Base-by-base conservation (phyloP, 2,329 filamentous ascomycete species). In the Beauveria australis region DNA sequence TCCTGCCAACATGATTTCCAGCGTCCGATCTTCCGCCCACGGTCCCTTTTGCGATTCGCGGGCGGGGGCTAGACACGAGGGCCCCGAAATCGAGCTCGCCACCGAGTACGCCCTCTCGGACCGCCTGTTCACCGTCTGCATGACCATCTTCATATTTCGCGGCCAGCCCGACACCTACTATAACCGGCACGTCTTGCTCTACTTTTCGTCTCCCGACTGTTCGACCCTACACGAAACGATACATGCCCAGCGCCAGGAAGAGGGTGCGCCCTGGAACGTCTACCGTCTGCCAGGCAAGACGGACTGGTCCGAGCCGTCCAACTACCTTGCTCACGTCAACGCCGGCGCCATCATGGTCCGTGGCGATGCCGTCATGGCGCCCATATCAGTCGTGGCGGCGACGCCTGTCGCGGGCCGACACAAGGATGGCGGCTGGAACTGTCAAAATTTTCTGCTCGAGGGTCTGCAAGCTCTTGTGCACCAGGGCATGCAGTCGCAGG, bases 201-300 rank as follows among this genome's bases (percentile, higher is more conserved):
- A 64, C 26, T 63, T 64, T 28, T 64, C 64, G 18, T 65, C 64
- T 5, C 62, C 64, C n/a, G 64, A 65, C 41, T 46, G 56, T 18
- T 44, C 53, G 26, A 14, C 37, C 12, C 48, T 64, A 22, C 51
- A 61, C 61, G 61, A 63, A 49, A 64, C 63, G 14, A 46, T 65
- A 2, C 63, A 65, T 53, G 19, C 52, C 9, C 64, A 64, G 46
- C 63, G 63, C 41, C 19, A 53, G 24, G 43, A 54, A 33, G 62
- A 59, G 41, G 18, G 30, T 3, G 40, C 55, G 22, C 52, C 55
- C 12, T 63, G 62, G 62, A 51, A 30, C 40, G 58, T 62, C 28
- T 44, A 63, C 22, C 58, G 26, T 22, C 41, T 60, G 44, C 61
- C 57, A 41, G 53, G 52, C 46, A 52, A 52, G 30, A 61, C 51